Conservation (phyloP, 176 grass and related monocot genomes). For the Triticum monococcum region DNA sequence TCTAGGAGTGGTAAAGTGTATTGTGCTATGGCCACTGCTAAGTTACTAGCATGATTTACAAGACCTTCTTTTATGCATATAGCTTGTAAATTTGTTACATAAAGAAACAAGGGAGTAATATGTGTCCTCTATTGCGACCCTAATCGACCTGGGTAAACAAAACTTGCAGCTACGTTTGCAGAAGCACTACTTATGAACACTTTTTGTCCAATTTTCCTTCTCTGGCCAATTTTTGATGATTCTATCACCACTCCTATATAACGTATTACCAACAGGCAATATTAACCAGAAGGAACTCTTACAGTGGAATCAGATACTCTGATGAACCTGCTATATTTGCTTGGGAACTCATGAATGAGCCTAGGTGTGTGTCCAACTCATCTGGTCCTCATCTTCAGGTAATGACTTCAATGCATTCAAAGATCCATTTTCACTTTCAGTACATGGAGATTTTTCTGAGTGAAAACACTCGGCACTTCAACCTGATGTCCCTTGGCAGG, state of each 20-base stretch:
- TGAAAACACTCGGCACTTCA: slow-evolving; percentile 3
- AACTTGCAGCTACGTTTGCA: neutral
- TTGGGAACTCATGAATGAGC: slow-evolving; percentile 98
- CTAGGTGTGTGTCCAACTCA: slow-evolving; percentile 78
- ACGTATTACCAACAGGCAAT: slow-evolving; percentile 50
- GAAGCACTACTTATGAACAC: neutral
- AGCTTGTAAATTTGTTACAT: neutral
- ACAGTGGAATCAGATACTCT: slow-evolving; percentile 81
- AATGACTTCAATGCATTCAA: neutral
- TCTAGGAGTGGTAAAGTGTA: neutral
- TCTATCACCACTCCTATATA: neutral
- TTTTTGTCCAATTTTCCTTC: neutral
- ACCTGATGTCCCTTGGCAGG: slow-evolving; percentile 45
- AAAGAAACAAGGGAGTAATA: neutral
- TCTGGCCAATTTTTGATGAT: neutral
- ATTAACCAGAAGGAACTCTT: slow-evolving; percentile 81
- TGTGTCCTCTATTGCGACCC: neutral
- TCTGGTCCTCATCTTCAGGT: slow-evolving; percentile 83
- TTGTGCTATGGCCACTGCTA: neutral
- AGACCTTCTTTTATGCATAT: neutral
- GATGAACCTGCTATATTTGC: slow-evolving; percentile 98
- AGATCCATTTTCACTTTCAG: neutral
- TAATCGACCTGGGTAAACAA: neutral
- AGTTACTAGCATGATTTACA: neutral
- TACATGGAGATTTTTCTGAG: neutral